These are phyloP conservation scores for Dictyostelium purpureum DNA, from an alignment of 78 protist species.

Conservation along the genomic window DNA sequence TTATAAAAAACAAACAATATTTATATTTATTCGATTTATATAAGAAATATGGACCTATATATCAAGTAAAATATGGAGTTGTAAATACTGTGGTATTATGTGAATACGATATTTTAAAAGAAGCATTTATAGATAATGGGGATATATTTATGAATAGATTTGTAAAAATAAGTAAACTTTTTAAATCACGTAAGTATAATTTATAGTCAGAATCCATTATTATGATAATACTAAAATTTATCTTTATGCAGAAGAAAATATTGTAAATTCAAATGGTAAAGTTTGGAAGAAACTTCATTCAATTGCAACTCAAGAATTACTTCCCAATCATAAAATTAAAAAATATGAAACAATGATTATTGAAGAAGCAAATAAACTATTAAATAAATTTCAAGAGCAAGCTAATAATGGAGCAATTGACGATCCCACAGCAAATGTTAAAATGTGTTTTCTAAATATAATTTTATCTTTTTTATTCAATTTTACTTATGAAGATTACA, in stretches of 20 bases:
- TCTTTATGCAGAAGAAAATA: not conserved
- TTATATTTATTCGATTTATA: not conserved
- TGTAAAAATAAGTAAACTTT: not conserved
- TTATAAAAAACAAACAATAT: not conserved
- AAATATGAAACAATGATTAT: constrained; percentile 1
- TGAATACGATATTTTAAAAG: not conserved
- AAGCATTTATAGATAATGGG: not conserved
- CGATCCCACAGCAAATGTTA: not conserved
- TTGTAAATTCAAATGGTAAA: not conserved
- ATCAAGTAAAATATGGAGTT: not conserved
- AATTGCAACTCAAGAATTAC: constrained; percentile 6
- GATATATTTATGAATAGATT: not conserved
- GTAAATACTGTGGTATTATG: not conserved
- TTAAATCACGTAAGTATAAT: not conserved
- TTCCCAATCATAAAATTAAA: not conserved
- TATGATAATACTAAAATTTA: not conserved
- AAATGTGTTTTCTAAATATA: constrained; percentile 6
- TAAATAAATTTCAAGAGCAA: not conserved
- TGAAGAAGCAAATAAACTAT: not conserved
- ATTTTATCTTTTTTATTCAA: not conserved
- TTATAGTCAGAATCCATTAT: too few species aligned
- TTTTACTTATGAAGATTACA: not conserved
- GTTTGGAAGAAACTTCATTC: not conserved
- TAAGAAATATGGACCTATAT: not conserved
- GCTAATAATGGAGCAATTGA: not conserved